phyloP scores from a whole-genome alignment of 2,329 filamentous ascomycete species.

The Rhynchosporium secalis region DNA sequence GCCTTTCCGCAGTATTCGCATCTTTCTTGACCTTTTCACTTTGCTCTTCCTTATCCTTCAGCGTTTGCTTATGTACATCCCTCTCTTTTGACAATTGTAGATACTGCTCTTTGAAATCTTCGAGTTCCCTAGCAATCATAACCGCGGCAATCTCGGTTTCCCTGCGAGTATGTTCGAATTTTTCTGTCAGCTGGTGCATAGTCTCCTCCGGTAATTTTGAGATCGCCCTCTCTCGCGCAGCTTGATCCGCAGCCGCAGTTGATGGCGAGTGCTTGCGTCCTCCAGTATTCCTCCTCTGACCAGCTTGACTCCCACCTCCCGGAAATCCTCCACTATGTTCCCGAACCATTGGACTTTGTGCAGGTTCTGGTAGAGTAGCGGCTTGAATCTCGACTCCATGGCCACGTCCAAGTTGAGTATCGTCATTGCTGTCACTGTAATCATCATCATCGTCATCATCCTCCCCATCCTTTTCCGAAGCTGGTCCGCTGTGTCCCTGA shows the following conservation, averaged over 20 bases:
- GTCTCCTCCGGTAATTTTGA: slow-evolving; percentile 62
- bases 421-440: slow-evolving; percentile 48
- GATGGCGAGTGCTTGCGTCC: slow-evolving; percentile 76
- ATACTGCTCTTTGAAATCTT: slow-evolving; percentile 65
- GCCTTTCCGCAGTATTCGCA: slow-evolving; percentile 74
- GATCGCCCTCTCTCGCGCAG: slow-evolving; percentile 19
- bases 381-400: slow-evolving; percentile 62
- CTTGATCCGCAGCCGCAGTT: slow-evolving; percentile 44
- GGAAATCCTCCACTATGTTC: slow-evolving; percentile 61
- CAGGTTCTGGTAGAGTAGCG: slow-evolving; percentile 60
- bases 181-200: slow-evolving; percentile 76
- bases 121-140: slow-evolving; percentile 70
- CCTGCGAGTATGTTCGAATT: slow-evolving; percentile 74
- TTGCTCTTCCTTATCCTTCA: slow-evolving; percentile 89
- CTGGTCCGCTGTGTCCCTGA: slow-evolving; percentile 56
- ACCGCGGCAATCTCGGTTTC: slow-evolving; percentile 79
- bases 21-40: slow-evolving; percentile 82
- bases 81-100: slow-evolving; percentile 74
- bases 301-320: slow-evolving; percentile 48
- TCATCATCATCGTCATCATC: slow-evolving; percentile 43
- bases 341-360: slow-evolving; percentile 58
- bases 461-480: slow-evolving; percentile 56
- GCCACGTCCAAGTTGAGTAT: slow-evolving; percentile 42
- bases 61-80: slow-evolving; percentile 71
- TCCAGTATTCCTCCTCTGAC: slow-evolving; percentile 64